Base-by-base conservation (phyloP, 225 moss, liverwort and hornwort species). In the Ulota crispa region DNA sequence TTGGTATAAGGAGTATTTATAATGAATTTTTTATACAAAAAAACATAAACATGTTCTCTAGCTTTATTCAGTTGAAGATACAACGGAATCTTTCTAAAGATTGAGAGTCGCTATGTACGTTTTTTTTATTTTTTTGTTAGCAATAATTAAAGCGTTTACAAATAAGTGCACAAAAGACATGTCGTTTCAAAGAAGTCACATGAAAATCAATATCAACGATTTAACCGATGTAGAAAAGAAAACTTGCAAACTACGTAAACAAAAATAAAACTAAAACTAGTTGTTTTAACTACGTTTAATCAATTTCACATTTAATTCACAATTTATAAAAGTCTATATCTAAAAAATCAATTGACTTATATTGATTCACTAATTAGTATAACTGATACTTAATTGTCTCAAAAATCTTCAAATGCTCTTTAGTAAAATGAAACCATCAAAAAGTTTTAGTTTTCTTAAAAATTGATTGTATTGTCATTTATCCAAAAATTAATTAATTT, bases 11-110 rank as follows among this genome's bases (percentile, higher is more conserved):
- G 3, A 28, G 11, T 20, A 20, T 2, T 20, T 42, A 28, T 3
- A 0, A 34, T 26, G 1, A 18, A 0, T 27, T 0, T 5, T 18
- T 39, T 8, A 0, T 0, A 2, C 14, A 0, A 10, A 18, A 41
- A 20, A 28, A 7, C 43, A 30, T 0, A 43, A 43, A 6, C 0
- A 24, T 26, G 3, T n/a, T 68, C 50, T 13, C n/a, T 2, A 5
- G 6, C 12, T 10, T 67, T 67, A 41, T 41, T 68, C 10, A 0
- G 30, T 57, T 28, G 0, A 28, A 42, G 0, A 0, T 5, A 69
- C 13, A 0, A 0, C 28, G 27, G 1, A 42, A 3, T 30, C 3
- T 68, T 42, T 23, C 9, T 5, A 23, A 13, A 9, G 0, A 9
- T 63, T 30, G 0, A 64, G n/a, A 0, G 39, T 47, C 7, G 2